A percentile compares a stretch with the other conserved stretches of the same genome.
phyloP scores from a whole-genome alignment of 2,329 filamentous ascomycete species.

The Verticillium dahliae region DNA sequence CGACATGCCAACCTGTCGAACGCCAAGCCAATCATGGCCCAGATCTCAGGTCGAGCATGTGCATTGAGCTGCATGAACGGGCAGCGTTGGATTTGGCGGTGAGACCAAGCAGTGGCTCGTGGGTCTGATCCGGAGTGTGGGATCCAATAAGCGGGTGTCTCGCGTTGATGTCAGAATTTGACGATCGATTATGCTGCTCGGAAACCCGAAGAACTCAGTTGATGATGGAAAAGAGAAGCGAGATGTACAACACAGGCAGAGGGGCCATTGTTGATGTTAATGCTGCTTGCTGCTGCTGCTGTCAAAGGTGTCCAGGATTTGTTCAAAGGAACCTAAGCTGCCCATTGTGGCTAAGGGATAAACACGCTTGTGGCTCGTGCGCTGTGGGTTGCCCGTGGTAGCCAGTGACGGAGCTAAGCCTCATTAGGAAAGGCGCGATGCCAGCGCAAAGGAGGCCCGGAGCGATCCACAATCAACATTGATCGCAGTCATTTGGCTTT shows the following conservation, averaged over 20 bases:
- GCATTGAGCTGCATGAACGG: not conserved
- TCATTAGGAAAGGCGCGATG: slow-evolving; percentile 4
- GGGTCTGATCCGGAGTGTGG: not conserved
- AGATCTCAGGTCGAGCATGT: not conserved
- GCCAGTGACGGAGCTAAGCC: slow-evolving; percentile 2
- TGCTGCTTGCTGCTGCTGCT: no score
- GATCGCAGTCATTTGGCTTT: slow-evolving; percentile 4
- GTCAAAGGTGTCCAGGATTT: no score
- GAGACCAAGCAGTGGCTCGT: not conserved
- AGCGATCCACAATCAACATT: slow-evolving; percentile 14
- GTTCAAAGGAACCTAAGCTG: not conserved
- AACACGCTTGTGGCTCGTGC: not conserved
- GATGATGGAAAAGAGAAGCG: not conserved
- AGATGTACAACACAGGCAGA: not conserved
- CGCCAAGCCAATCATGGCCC: not conserved
- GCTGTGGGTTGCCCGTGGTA: slow-evolving; percentile 11
- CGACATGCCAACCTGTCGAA: not conserved
- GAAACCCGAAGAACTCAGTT: not conserved
- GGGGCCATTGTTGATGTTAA: not conserved
- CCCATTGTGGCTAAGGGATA: not conserved
- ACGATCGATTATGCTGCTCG: not conserved
- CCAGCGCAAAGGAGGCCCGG: slow-evolving; percentile 12
- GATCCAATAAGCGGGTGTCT: not conserved
- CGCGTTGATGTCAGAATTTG: not conserved
- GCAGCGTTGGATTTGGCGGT: not conserved